Conservation (phyloP, 1,284 basidiomycete genomes). For the Termitomyces sp. region DNA sequence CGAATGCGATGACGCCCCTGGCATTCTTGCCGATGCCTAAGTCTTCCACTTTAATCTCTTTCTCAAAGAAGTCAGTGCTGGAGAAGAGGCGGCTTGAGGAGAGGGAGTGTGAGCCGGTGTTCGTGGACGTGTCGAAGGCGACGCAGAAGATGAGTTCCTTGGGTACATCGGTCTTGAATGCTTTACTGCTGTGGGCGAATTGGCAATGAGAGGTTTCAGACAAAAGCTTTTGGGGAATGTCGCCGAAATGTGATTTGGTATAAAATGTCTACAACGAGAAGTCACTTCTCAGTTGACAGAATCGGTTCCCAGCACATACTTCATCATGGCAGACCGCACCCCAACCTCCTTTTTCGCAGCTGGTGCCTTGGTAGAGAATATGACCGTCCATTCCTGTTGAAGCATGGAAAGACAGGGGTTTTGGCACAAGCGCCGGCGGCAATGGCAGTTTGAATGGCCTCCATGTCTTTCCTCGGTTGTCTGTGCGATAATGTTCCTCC, state of each 20-base stretch:
- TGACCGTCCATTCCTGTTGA: conserved; percentile 59
- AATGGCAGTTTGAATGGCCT: conserved; percentile 68
- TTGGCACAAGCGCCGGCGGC: conserved; percentile 50
- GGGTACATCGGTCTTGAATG: conserved; percentile 72
- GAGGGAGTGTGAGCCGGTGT: conserved; percentile 47
- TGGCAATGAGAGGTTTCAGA: conserved; percentile 71
- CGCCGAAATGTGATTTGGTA: conserved; percentile 77
- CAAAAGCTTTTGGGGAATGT: conserved; percentile 54
- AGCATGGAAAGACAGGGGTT: conserved; percentile 83
- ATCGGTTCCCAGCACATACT: conserved; percentile 34
- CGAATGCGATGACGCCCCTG: conserved; percentile 82
- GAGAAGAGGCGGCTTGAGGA: conserved; percentile 73
- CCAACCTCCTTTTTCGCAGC: conserved; percentile 63
- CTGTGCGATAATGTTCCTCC: conserved; percentile 78
- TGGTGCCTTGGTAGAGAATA: conserved; percentile 82
- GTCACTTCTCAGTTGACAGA: conserved; percentile 3
- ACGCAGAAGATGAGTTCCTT: conserved; percentile 81
- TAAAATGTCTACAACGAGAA: conserved; percentile 63
- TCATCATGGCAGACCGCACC: conserved; percentile 72
- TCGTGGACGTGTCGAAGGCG: conserved; percentile 64
- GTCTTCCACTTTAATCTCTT: conserved; percentile 64
- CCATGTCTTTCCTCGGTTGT: conserved; percentile 85
- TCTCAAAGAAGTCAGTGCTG: conserved; percentile 77
- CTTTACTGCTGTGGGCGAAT: conserved; percentile 80
- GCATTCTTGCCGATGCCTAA: conserved; percentile 82